A percentile compares a stretch with the other conserved stretches of the same genome.
Evolutionary conservation across 805 yeast species (phyloP).

Genomic region (Yamadazyma paraphyllophila): DNA sequence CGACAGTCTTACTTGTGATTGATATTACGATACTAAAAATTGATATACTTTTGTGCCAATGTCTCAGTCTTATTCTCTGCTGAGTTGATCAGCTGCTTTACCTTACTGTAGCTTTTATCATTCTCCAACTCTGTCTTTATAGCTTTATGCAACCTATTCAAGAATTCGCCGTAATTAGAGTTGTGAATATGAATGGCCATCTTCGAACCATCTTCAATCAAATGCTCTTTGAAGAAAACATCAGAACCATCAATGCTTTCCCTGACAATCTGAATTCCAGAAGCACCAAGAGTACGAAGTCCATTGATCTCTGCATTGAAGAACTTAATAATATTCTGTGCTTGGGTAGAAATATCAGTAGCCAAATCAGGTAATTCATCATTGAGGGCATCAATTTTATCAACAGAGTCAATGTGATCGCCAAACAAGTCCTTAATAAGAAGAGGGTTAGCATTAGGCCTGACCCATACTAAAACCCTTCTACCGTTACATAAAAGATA

Average conservation of each 20-base stretch:
- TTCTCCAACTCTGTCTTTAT: constrained; percentile 53
- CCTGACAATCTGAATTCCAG: constrained; percentile 58
- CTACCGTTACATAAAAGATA: constrained; percentile 74
- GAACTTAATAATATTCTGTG: constrained; percentile 58
- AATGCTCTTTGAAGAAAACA: constrained; percentile 47
- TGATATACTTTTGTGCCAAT: constrained; percentile 39
- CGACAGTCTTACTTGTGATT: neutral
- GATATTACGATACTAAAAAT: constrained; percentile 21
- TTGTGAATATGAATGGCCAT: constrained; percentile 32
- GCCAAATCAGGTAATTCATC: constrained; percentile 69
- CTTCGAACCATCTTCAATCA: constrained; percentile 70
- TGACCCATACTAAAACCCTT: constrained; percentile 60
- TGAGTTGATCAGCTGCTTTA: constrained; percentile 26
- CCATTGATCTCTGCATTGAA: constrained; percentile 41
- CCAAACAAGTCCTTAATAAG: constrained; percentile 78
- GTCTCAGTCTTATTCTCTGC: constrained; percentile 32
- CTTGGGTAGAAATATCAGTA: constrained; percentile 67
- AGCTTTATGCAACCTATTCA: constrained; percentile 64
- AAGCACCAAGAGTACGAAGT: constrained; percentile 23
- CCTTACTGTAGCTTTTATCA: constrained; percentile 34
- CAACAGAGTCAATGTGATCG: constrained; percentile 40
- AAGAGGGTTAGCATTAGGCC: constrained; percentile 62
- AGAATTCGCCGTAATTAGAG: constrained; percentile 61
- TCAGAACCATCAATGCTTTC: constrained; percentile 64
- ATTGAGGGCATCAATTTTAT: constrained; percentile 46